These are phyloP conservation scores for Gnaphalium uliginosum DNA, from an alignment of 129 eudicot species.

Conservation along the genomic window DNA sequence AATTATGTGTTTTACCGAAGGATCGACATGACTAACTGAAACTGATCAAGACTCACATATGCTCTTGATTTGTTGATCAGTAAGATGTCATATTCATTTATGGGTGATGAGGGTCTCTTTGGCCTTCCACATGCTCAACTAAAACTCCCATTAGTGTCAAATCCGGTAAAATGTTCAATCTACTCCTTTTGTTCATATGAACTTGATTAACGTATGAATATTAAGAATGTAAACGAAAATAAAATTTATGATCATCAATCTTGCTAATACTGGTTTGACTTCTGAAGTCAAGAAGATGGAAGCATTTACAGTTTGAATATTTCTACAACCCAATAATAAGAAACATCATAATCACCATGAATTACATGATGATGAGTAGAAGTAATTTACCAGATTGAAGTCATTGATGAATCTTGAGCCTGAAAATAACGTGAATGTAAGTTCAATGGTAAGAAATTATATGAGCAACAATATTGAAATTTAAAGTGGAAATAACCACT, in stretches of 20 bases:
- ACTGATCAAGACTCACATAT: slow-evolving; percentile 58
- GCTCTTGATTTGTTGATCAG: slow-evolving; percentile 73
- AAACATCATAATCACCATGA: slow-evolving; percentile 2
- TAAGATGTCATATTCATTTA: slow-evolving; percentile 90
- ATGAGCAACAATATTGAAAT: not conserved
- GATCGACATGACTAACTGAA: not conserved
- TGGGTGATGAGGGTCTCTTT: slow-evolving; percentile 86
- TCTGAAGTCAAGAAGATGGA: slow-evolving; percentile 11
- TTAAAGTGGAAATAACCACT: slow-evolving; percentile 15
- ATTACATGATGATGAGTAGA: slow-evolving; percentile 18
- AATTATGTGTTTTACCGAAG: no score
- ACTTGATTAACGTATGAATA: not conserved
- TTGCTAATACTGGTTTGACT: not conserved
- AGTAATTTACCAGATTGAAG: slow-evolving; percentile 40
- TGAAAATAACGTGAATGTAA: slow-evolving; percentile 31
- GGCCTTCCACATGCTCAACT: slow-evolving; percentile 86
- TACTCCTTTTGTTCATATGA: slow-evolving; percentile 27
- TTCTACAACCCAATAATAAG: slow-evolving; percentile 19
- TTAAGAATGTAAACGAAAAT: not conserved
- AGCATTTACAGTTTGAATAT: no score
- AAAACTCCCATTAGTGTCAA: slow-evolving; percentile 86
- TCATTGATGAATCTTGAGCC: slow-evolving; percentile 46
- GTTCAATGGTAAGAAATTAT: not conserved
- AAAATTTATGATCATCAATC: not conserved
- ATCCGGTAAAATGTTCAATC: slow-evolving; percentile 67